Conservation (phyloP, 257 asterid species). For the Leonotis leonurus region DNA sequence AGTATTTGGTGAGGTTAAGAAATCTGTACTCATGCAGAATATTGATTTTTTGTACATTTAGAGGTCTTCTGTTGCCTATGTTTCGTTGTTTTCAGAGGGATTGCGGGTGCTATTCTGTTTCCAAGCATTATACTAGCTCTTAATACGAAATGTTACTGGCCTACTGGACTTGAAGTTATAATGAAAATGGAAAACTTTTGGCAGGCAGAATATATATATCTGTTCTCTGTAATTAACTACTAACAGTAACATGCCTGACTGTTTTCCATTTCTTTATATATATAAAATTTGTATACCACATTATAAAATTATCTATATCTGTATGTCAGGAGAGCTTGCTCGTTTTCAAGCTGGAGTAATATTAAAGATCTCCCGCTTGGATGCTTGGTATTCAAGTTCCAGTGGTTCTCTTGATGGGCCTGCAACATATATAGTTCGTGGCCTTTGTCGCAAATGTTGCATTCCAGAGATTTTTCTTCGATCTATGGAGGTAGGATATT, state of each 20-base stretch:
- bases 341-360: constrained; percentile 91
- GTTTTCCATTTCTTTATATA: neutral
- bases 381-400: constrained; percentile 85
- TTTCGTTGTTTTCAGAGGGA: neutral
- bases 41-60: neutral
- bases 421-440: constrained; percentile 81
- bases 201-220: neutral
- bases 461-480: constrained; percentile 88
- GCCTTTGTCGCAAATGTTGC: constrained; percentile 97
- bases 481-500: constrained; percentile 71
- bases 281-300: neutral
- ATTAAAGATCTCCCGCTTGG: constrained; percentile 81
- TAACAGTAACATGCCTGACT: neutral
- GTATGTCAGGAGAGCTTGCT: constrained; percentile 77
- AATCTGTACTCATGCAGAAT: neutral
- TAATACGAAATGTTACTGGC: neutral
- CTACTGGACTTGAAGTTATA: neutral
- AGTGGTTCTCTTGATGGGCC: constrained; percentile 72
- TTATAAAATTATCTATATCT: constrained; percentile 18
- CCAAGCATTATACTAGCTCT: neutral
- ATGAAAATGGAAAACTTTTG: neutral
- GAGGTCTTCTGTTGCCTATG: constrained; percentile 1
- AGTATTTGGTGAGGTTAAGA: neutral
- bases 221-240: neutral
- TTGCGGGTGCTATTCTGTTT: neutral